A percentile compares a stretch with the other conserved stretches of the same genome.
Evolutionary conservation across 129 eudicot species (phyloP).

Genomic region (Mikania micrantha): DNA sequence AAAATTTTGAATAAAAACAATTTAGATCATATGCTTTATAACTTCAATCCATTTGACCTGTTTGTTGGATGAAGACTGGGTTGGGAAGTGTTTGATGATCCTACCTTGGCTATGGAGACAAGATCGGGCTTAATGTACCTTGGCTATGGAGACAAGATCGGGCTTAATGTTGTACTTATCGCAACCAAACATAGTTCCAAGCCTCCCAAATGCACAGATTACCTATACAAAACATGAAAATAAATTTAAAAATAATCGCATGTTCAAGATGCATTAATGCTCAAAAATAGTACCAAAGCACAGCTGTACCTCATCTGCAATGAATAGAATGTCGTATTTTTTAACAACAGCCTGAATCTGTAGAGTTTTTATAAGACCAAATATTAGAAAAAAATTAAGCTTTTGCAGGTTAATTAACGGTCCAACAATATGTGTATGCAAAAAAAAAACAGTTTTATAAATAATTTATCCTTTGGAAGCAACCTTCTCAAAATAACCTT

Average conservation of each 20-base stretch:
- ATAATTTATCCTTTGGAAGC: constrained; percentile 1
- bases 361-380: constrained; percentile 4
- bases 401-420: not conserved
- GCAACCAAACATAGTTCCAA: constrained; percentile 85
- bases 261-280: not conserved
- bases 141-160: constrained; percentile 86
- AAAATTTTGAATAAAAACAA: not conserved
- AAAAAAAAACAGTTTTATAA: not conserved
- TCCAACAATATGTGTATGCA: not conserved
- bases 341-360: constrained; percentile 87
- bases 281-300: not conserved
- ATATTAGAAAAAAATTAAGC: not conserved
- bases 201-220: constrained; percentile 92
- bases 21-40: not conserved
- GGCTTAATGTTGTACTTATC: constrained; percentile 91
- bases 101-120: constrained; percentile 85
- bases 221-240: constrained; percentile 32
- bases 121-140: constrained; percentile 99
- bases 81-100: constrained; percentile 3
- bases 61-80: not conserved
- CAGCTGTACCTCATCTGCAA: constrained; percentile 76
- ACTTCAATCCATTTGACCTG: not conserved
- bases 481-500: constrained; percentile 89
- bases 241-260: not conserved
- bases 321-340: constrained; percentile 78